Evolutionary conservation across 805 yeast genomes (phyloP).

Genomic region (Ogataea degrootiae): DNA sequence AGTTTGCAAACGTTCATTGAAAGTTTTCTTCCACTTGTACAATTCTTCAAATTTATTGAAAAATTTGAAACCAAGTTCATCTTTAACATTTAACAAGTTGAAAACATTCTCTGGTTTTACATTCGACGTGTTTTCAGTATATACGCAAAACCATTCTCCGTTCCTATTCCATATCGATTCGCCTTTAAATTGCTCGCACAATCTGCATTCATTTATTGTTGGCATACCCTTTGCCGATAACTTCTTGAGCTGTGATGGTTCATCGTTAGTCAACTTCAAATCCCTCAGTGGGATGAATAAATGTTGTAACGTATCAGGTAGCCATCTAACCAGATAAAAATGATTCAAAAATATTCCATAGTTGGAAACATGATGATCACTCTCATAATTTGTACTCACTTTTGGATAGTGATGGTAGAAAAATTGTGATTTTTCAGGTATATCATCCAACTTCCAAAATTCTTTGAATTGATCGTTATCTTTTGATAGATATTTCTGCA

Average conservation of each 20-base stretch:
- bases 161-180: slow-evolving; percentile 24
- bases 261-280: slow-evolving; percentile 3
- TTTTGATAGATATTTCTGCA: slow-evolving; percentile 20
- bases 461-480: slow-evolving; percentile 25
- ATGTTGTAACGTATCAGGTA: slow-evolving; percentile 23
- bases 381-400: slow-evolving; percentile 28
- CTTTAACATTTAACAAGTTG: slow-evolving; percentile 6
- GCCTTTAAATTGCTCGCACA: slow-evolving; percentile 26
- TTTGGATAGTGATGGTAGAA: slow-evolving; percentile 31
- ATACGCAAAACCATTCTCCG: slow-evolving; percentile 30
- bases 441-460: slow-evolving; percentile 25
- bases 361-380: slow-evolving; percentile 28
- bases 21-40: slow-evolving; percentile 19
- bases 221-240: slow-evolving; percentile 28
- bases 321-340: slow-evolving; percentile 31
- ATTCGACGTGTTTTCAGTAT: slow-evolving; percentile 1
- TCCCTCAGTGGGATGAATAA: slow-evolving; percentile 27
- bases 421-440: slow-evolving; percentile 24
- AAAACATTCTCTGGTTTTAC: not conserved
- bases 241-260: slow-evolving; percentile 6
- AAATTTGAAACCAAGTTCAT: slow-evolving; percentile 19
- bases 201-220: slow-evolving; percentile 26
- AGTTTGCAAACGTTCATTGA: slow-evolving; percentile 7
- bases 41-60: slow-evolving; percentile 23
- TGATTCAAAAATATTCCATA: slow-evolving; percentile 25